Base-by-base conservation (phyloP, 2,329 filamentous ascomycete species). In the Fonsecaea pugnacius region DNA sequence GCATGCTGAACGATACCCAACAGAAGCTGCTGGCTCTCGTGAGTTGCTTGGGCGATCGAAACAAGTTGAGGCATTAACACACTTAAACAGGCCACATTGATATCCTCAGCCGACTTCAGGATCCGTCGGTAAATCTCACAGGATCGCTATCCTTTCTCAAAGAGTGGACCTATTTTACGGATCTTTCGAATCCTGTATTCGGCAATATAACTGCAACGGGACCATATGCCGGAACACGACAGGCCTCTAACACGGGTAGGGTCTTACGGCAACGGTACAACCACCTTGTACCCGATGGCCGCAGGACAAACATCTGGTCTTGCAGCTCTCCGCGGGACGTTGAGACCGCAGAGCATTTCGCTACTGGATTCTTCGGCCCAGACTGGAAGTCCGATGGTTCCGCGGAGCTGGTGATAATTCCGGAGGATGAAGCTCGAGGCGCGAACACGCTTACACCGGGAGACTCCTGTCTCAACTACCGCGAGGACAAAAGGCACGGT, bases 1-100 rank as follows among this genome's bases (percentile, higher is more conserved):
- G 46, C 85, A 87, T 75, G 82, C 77, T 24, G 85, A 86, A 71
- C 76, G 85, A 70, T 86, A 85, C 73, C 84, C 85, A 0, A 87
- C 84, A 0, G 73, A 72, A 38, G 78, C 74, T 65, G 80, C 82
- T 46, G 84, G 83, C 32, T 73, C 70, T 54, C 78, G 84, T 84
- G 77, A 60, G 81, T 81, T 57, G 50, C 55, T 58, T 63, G 55
- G 32, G 24, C 36, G 16, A 33, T 12, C 18, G 5, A 43, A n/a
- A 12, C 5, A 14, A 2, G 7, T 2, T 10, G 7, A 35, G 18
- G 60, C 30, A 40, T 63, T 54, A 30, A 14, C 27, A 30, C 32
- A n/a, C 27, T 40, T 32, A 58, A 70, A 82, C 81, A 64, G 62
- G 65, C 71, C 72, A 85, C 80, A 75, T 82, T 38, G 72, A 77